Base-by-base conservation (phyloP, 345 rosid species). In the Gossypium stocksii region DNA sequence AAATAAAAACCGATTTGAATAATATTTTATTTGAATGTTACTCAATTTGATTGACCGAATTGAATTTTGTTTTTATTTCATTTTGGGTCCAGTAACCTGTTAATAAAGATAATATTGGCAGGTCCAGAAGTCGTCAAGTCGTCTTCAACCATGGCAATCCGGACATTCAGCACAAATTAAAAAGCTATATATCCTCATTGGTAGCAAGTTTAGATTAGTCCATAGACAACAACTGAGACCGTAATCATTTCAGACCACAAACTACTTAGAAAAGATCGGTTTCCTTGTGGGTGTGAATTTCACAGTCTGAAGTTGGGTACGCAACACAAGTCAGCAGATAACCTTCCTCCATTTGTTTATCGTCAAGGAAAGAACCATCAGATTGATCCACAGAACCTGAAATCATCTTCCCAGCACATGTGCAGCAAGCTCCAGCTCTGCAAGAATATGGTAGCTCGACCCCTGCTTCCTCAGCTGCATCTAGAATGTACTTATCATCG, bases 361-460 rank as follows among this genome's bases (percentile, higher is more conserved):
- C 97, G 0, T 94, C 98, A 0, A 94, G 87, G 80, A 87, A 92
- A 23, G 97, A 89, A 62, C 94, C 94, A 17, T 94, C 98, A 0
- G 92, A 85, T 76, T 92, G 98, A 51, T 89, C 97, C 23, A 92
- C 98, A 0, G 86, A 11, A 0, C 97, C 97, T 0, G 85, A 60
- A 74, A 22, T 86, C 45, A 92, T 49, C 85, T 87, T 84, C 78
- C 97, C 97, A 0, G 92, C 93, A 38, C 98, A 94, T 34, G 89
- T 94, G 1, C 89, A 90, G 86, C 98, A 92, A 3, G 97, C 96
- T 19, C 97, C 97, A 1, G 98, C 97, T 82, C 93, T 83, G 87
- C 98, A 92, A 14, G 97, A 94, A 77, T 87, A 92, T 4, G 97
- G 98, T 82, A 92, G 80, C 16, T 94, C 98, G 2, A 88, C 58